Percentiles rank a stretch among this genome's conserved stretches.
These are phyloP conservation scores for Huntiella bhutanensis DNA, from an alignment of 2,329 filamentous ascomycete genomes.

Conservation along the genomic window DNA sequence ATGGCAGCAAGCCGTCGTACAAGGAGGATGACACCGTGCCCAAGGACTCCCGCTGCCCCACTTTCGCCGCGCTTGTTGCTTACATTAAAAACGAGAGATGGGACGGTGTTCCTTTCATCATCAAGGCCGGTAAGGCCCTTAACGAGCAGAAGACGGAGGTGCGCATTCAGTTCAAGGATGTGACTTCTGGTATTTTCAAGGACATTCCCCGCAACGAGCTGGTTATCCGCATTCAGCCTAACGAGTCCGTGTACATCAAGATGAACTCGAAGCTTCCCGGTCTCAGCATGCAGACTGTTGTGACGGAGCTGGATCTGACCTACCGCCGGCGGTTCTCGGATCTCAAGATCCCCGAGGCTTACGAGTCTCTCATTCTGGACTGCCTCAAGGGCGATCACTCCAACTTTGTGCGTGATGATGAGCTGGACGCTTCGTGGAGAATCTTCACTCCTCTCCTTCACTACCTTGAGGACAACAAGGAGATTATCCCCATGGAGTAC, in stretches of 20 bases:
- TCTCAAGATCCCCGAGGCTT: constrained; percentile 97
- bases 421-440: constrained; percentile 94
- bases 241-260: constrained; percentile 99
- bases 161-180: constrained; percentile 97
- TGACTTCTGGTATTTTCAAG: constrained; percentile 98
- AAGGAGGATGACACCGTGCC: constrained; percentile 98
- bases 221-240: constrained; percentile 96
- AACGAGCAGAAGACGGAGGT: constrained; percentile 99
- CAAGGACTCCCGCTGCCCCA: constrained; percentile 91
- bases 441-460: constrained; percentile 95
- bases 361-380: constrained; percentile 93
- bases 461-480: constrained; percentile 98
- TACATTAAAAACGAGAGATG: constrained; percentile 99
- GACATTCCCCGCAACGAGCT: constrained; percentile 98
- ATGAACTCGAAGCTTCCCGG: constrained; percentile 99
- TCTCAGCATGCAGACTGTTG: constrained; percentile 97
- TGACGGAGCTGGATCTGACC: constrained; percentile 94
- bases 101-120: constrained; percentile 97
- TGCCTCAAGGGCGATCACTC: constrained; percentile 98
- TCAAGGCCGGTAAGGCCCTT: constrained; percentile 96
- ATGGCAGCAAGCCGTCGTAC: constrained; percentile 91
- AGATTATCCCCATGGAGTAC: constrained; percentile 99
- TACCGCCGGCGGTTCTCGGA: constrained; percentile 97
- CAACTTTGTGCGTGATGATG: constrained; percentile 95
- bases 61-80: constrained; percentile 90